A percentile compares a stretch with the other conserved stretches of the same genome.
phyloP scores from a whole-genome alignment of 495 filamentous ascomycete genomes.

The Aspergillus bertholletiae region DNA sequence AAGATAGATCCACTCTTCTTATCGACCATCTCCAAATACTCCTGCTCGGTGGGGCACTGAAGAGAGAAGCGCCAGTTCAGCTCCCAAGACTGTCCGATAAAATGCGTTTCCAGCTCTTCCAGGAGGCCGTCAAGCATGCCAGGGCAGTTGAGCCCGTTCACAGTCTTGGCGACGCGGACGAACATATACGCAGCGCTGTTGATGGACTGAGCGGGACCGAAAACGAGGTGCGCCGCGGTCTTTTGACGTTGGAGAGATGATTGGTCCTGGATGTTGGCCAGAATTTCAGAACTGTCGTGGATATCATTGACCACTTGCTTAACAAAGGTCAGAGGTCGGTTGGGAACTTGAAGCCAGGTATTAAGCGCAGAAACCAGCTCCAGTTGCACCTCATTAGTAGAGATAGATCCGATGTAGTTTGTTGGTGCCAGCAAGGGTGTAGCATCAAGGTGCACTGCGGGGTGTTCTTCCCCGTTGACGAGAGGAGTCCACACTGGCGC shows the following conservation, averaged over 20 bases:
- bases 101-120: constrained; percentile 19
- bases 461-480: background rate
- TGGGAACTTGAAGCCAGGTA: constrained; percentile 13
- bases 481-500: constrained; percentile 3
- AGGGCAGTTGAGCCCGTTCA: constrained; percentile 12
- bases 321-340: constrained; percentile 18
- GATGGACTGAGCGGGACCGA: constrained; percentile 40
- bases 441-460: background rate
- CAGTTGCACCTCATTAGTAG: constrained; percentile 5
- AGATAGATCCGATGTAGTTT: constrained; percentile 5
- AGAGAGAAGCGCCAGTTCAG: constrained; percentile 23
- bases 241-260: constrained; percentile 24
- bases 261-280: constrained; percentile 35
- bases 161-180: constrained; percentile 31
- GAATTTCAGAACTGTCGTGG: constrained; percentile 18
- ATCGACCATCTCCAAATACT: constrained; percentile 30
- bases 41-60: constrained; percentile 15
- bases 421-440: constrained; percentile 6
- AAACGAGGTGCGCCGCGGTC: constrained; percentile 28
- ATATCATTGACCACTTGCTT: constrained; percentile 20
- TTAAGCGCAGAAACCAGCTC: constrained; percentile 12
- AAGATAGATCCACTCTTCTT: constrained; percentile 28
- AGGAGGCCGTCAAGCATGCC: constrained; percentile 13
- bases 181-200: constrained; percentile 47
- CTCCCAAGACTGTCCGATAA: constrained; percentile 26